Conservation (phyloP, 306 rosid genomes). For the Dryas octopetala region DNA sequence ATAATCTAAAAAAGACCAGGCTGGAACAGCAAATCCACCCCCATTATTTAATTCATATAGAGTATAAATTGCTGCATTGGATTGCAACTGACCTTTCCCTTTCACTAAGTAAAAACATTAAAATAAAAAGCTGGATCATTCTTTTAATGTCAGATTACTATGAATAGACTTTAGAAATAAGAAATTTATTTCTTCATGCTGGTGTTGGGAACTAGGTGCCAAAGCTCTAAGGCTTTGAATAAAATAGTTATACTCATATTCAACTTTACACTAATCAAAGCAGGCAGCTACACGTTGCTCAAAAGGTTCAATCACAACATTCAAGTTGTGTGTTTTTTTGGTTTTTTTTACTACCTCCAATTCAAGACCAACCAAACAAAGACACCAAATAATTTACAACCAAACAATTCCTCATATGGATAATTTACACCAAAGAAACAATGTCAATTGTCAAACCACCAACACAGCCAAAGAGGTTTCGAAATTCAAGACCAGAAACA, state of each 20-base stretch:
- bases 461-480: slow-evolving; percentile 1
- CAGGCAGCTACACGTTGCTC: neutral
- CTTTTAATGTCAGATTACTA: neutral
- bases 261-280: neutral
- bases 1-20: slow-evolving; percentile 7
- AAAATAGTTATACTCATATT: neutral
- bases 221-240: neutral
- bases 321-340: neutral
- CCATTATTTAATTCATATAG: neutral
- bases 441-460: slow-evolving; percentile 32
- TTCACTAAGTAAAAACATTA: neutral
- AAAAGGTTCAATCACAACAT: neutral
- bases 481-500: neutral
- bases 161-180: neutral
- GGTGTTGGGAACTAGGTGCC: neutral
- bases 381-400: slow-evolving; percentile 20
- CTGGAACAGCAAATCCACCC: neutral
- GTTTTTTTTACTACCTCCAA: neutral
- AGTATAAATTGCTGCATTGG: neutral
- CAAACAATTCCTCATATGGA: slow-evolving; percentile 13
- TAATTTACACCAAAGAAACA: slow-evolving; percentile 41
- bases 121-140: neutral
- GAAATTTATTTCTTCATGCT: too few relatives aligned
- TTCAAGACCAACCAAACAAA: slow-evolving; percentile 22
- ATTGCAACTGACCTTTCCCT: slow-evolving; percentile 13